These are phyloP conservation scores for Gracilaria gracilis DNA, from an alignment of 23 red algal species.

Conservation along the genomic window DNA sequence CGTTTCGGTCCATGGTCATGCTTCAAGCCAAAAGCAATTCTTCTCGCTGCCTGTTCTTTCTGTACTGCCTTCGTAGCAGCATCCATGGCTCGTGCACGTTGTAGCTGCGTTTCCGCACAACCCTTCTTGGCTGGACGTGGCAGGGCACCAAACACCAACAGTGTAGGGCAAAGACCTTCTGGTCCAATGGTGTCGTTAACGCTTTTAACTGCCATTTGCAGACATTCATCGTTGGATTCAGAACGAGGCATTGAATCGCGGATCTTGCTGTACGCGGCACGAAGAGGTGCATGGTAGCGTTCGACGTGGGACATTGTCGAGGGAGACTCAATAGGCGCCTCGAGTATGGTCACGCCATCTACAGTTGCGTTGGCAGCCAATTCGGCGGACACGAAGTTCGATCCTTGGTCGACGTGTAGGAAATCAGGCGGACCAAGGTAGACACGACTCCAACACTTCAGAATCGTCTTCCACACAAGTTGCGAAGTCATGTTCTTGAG, in stretches of 20 bases:
- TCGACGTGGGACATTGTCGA: slow-evolving; percentile 40
- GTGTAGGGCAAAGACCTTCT: slow-evolving; percentile 28
- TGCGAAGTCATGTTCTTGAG: slow-evolving; percentile 13
- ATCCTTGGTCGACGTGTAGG: slow-evolving; percentile 31
- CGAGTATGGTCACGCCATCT: slow-evolving; percentile 10
- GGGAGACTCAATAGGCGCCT: slow-evolving; percentile 38
- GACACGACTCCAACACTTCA: slow-evolving; percentile 22
- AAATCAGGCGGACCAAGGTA: slow-evolving; percentile 16
- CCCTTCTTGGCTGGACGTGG: slow-evolving; percentile 21
- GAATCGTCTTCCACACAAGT: slow-evolving; percentile 24
- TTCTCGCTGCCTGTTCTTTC: not conserved
- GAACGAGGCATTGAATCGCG: not conserved
- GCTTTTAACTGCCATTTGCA: slow-evolving; percentile 22
- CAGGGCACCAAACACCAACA: slow-evolving; percentile 22
- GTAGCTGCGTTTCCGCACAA: slow-evolving; percentile 1
- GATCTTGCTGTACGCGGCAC: slow-evolving; percentile 16
- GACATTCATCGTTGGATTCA: slow-evolving; percentile 18
- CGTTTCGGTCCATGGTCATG: slow-evolving; percentile 30
- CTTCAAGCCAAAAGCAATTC: slow-evolving; percentile 37
- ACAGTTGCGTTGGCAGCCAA: slow-evolving; percentile 15
- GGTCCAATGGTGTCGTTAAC: slow-evolving; percentile 42
- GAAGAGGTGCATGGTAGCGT: slow-evolving; percentile 39
- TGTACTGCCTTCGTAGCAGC: slow-evolving; percentile 17
- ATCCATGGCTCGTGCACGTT: slow-evolving; percentile 22
- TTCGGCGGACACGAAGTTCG: slow-evolving; percentile 35